phyloP scores from a whole-genome alignment of 768 basidiomycete genomes.

The Rhodosporidiobolus odoratus region DNA sequence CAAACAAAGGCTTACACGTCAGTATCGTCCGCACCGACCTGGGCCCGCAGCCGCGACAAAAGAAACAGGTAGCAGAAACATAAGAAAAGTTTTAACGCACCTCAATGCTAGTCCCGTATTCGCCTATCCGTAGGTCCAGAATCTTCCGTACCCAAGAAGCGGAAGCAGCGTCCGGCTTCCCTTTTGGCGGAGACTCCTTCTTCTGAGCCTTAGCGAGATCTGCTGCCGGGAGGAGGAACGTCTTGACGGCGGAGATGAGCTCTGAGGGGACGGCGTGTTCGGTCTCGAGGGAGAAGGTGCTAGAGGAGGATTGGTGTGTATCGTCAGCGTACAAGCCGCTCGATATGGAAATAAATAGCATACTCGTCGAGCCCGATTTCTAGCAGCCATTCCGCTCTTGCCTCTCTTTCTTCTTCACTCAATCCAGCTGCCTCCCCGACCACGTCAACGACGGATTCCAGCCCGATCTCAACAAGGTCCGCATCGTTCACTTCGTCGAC shows the following conservation, averaged over 20 bases:
- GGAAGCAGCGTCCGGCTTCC: conserved; percentile 55
- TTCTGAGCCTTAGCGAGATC: conserved; percentile 60
- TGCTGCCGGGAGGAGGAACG: conserved; percentile 56
- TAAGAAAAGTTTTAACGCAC: conserved; percentile 47
- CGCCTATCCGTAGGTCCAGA: conserved; percentile 53
- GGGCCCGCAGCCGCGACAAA: neutral
- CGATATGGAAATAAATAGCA: neutral
- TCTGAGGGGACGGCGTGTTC: conserved; percentile 54
- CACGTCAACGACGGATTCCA: conserved; percentile 38
- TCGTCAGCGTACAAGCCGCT: neutral
- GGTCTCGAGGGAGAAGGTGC: conserved; percentile 57
- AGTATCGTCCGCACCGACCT: too few relatives aligned
- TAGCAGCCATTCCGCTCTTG: conserved; percentile 87
- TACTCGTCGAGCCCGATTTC: conserved; percentile 87
- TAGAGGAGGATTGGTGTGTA: conserved; percentile 40
- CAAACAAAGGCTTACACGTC: neutral
- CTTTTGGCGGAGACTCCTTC: conserved; percentile 71
- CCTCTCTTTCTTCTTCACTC: conserved; percentile 47
- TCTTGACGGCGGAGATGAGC: conserved; percentile 60
- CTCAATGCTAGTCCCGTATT: conserved; percentile 60
- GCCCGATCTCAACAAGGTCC: conserved; percentile 41
- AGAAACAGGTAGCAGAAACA: conserved; percentile 9
- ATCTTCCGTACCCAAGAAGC: conserved; percentile 54
- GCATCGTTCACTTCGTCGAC: conserved; percentile 57
- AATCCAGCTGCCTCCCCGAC: conserved; percentile 21